phyloP scores from a whole-genome alignment of 164 flowering plant species.

The Buxus sempervirens region DNA sequence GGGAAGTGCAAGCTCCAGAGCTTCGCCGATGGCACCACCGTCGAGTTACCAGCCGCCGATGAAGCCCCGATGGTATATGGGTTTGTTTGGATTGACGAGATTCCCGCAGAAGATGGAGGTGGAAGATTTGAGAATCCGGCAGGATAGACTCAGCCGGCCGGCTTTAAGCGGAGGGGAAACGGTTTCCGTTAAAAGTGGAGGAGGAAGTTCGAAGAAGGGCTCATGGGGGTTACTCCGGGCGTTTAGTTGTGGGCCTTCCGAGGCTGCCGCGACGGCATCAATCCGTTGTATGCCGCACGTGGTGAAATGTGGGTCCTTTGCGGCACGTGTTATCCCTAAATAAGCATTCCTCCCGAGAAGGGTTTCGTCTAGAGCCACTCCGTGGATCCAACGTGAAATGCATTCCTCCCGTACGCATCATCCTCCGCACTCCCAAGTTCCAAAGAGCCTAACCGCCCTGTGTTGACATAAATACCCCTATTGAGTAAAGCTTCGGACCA shows the following conservation, averaged over 20 bases:
- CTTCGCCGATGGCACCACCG: not conserved
- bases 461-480: too few species aligned
- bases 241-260: slow-evolving; percentile 49
- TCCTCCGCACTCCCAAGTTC: too few species aligned
- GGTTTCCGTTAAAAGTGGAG: slow-evolving; percentile 10
- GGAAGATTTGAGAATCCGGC: slow-evolving; percentile 54
- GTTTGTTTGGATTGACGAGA: slow-evolving; percentile 46
- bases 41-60: not conserved
- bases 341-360: too few species aligned
- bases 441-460: too few species aligned
- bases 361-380: too few species aligned
- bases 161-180: slow-evolving; percentile 2
- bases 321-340: too few species aligned
- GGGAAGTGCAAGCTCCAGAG: slow-evolving; percentile 19
- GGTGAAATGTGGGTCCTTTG: not conserved
- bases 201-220: slow-evolving; percentile 24
- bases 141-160: slow-evolving; percentile 36
- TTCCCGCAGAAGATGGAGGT: slow-evolving; percentile 68
- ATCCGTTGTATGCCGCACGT: slow-evolving; percentile 22
- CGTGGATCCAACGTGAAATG: too few species aligned
- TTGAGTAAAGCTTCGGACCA: too few species aligned
- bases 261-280: slow-evolving; percentile 39
- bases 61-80: slow-evolving; percentile 31
- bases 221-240: slow-evolving; percentile 46
- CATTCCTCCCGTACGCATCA: too few species aligned